These are phyloP conservation scores for Barnettozyma sp. DNA, from an alignment of 805 yeast species.

Conservation along the genomic window DNA sequence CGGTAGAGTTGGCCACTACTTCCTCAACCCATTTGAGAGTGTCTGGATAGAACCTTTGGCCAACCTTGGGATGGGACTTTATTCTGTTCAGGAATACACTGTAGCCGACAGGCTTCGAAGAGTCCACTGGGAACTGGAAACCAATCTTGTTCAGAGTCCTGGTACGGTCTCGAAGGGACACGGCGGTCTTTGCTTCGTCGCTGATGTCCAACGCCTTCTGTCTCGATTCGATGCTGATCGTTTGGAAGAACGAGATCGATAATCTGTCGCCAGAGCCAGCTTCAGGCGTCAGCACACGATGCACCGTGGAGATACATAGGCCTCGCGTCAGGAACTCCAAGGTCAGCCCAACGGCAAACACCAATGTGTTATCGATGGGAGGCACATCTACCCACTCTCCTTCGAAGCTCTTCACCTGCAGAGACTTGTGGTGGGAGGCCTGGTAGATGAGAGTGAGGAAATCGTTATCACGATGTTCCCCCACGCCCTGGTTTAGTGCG, in stretches of 20 bases:
- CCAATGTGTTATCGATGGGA: constrained; percentile 33
- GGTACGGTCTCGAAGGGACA: constrained; percentile 14
- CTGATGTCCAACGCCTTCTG: constrained; percentile 16
- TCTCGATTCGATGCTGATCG: constrained; percentile 31
- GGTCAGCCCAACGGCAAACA: constrained; percentile 44
- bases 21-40: constrained; percentile 30
- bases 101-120: constrained; percentile 37
- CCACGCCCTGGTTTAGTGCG: constrained; percentile 31
- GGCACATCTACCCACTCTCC: constrained; percentile 44
- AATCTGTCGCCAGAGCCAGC: constrained; percentile 29
- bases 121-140: constrained; percentile 23
- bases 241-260: constrained; percentile 43
- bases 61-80: constrained; percentile 45
- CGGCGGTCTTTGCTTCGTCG: constrained; percentile 14
- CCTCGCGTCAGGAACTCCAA: constrained; percentile 42
- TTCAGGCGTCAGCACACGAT: constrained; percentile 31
- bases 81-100: constrained; percentile 41
- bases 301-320: constrained; percentile 44
- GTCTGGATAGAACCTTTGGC: constrained; percentile 39
- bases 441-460: constrained; percentile 54
- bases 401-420: constrained; percentile 41
- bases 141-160: constrained; percentile 21
- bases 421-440: constrained; percentile 39
- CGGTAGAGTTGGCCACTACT: constrained; percentile 27
- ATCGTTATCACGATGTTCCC: constrained; percentile 58